Evolutionary conservation across 768 basidiomycete species (phyloP), one percentile per base, ranked within the genome.

Genomic region (Termitomyces sp.): DNA sequence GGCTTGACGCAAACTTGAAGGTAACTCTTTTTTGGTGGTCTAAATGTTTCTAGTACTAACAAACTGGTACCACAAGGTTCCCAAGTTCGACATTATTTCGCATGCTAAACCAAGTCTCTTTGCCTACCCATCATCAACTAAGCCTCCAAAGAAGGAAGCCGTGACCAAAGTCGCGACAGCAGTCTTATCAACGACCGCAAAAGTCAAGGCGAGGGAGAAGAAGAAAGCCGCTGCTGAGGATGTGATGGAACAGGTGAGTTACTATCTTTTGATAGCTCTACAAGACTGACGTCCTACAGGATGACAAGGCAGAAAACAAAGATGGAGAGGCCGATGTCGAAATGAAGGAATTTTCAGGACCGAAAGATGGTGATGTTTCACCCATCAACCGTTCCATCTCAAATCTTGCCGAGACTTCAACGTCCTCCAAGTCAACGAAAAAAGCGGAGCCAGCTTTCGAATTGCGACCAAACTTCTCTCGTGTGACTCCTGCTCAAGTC

Each of bases 111-210:
- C 95, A 8, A 95, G 91, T 61, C 72, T 95, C 40, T 98, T 95
- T 66, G 95, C 95, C 2, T 98, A 99, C 71, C 95, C 94, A 11
- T 76, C 89, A 17, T 80, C 84, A 2, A 89, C 85, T 44, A 92
- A 94, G 68, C 90, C 95, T 11, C 90, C 91, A 5, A 91, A 93
- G 75, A 96, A 95, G 73, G 95, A 98, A 75, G 81, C 90, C 0
- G 88, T 91, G 21, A 83, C 90, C 41, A 97, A 96, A 73, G 89
- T 96, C 53, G 94, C 91, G 29, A 88, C 95, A 14, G 97, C 95
- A 35, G 95, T 99, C 11, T 81, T 99, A 40, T 97, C 94, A 8
- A 98, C 97, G 0, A 99, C 97, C 1, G 96, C 95, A 0, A 96
- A 93, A 71, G 93, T 91, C n/a, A 93, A 92, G 69, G 95, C 95